A percentile compares a stretch with the other conserved stretches of the same genome.
Evolutionary conservation across 345 rosid genomes (phyloP).

Genomic region (Eucalyptus grandis): DNA sequence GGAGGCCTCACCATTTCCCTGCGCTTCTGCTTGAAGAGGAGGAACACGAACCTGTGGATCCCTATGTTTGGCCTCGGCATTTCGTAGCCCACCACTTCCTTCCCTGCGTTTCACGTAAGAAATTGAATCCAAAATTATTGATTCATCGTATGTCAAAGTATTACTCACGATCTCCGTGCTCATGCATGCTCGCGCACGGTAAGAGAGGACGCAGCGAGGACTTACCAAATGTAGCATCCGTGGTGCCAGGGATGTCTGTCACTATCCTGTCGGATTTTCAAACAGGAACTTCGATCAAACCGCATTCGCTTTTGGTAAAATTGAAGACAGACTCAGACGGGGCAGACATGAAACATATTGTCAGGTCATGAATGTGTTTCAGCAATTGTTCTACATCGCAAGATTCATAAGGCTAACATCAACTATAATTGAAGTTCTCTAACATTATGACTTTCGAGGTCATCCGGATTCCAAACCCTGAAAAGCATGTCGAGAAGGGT

Average conservation of each 20-base stretch:
- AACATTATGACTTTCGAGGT: not conserved
- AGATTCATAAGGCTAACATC: not conserved
- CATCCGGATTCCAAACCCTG: not conserved
- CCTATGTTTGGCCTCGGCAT: slow-evolving; percentile 62
- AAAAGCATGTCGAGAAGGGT: too few relatives aligned
- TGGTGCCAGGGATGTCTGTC: slow-evolving; percentile 87
- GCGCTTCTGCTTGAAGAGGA: slow-evolving; percentile 68
- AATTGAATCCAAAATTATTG: not conserved
- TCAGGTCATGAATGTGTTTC: not conserved
- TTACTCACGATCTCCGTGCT: not conserved
- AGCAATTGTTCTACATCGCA: not conserved
- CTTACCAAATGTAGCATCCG: slow-evolving; percentile 77
- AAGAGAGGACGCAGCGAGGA: not conserved
- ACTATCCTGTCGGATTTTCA: slow-evolving; percentile 57
- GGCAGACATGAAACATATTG: not conserved
- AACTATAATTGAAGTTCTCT: not conserved
- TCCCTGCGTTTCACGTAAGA: slow-evolving; percentile 24
- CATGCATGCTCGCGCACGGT: not conserved
- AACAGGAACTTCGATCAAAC: not conserved
- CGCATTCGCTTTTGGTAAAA: not conserved
- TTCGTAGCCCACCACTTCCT: slow-evolving; percentile 54
- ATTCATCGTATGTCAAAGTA: not conserved
- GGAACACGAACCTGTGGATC: slow-evolving; percentile 71
- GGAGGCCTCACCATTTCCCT: slow-evolving; percentile 53
- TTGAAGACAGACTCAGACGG: not conserved